Base-by-base conservation (phyloP, 192 early-diverging fungal species). In the Podila minutissima region DNA sequence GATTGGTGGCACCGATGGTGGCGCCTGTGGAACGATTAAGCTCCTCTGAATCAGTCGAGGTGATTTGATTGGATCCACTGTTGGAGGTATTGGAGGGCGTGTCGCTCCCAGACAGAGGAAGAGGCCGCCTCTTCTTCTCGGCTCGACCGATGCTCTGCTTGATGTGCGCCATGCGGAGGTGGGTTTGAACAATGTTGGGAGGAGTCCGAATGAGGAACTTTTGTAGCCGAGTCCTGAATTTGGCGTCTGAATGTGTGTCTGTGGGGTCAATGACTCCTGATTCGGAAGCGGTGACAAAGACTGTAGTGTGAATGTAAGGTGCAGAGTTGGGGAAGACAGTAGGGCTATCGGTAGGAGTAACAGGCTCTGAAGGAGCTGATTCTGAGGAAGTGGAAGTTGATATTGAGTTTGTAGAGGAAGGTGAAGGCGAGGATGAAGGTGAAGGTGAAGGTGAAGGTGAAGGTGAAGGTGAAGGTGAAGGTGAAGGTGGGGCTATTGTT, bases 101-200 rank as follows among this genome's bases (percentile, higher is more conserved):
- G 59, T 37, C 6, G 8, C 13, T 15, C 41, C 13, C 41, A 46
- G 29, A 0, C 58, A 31, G 28, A 33, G 33, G 33, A 19, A 31
- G 26, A 15, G 41, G 41, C 41, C 12, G 74, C 26, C 24, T 64
- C 33, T 60, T 76, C 53, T 62, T 65, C 24, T 69, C 62, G 10
- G 64, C 31, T 57, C 68, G 67, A 70, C 62, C 24, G 38, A 64
- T 35, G 55, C 62, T 32, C 49, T 60, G 69, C 29, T 48, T 58
- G n/a, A 66, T 66, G 37, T 59, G 22, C 3, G 32, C 64, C 26
- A 62, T 66, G 41, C 67, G 63, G 9, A 58, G 29, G 41, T 77
- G 75, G 0, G 75, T 77, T 29, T 77, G 75, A 48, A 69, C 62
- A 26, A 77, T 64, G 24, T 49, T 77, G 32, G 68, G 46, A 8